Evolutionary conservation across 2,329 filamentous ascomycete species (phyloP).

Genomic region (Cladosporium oxysporum): DNA sequence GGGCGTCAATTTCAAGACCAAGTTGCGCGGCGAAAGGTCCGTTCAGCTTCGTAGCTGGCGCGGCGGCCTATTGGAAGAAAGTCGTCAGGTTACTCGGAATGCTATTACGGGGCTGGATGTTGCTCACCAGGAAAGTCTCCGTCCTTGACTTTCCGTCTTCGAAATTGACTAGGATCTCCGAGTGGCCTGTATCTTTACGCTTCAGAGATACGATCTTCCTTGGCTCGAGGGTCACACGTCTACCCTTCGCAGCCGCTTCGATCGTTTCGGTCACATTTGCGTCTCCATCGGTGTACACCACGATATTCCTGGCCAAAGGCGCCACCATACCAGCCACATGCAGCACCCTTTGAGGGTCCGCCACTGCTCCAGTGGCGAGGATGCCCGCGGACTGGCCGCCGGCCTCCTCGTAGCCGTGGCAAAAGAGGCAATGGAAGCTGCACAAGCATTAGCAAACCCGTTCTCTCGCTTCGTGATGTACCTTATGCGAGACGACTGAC

Average conservation of each 20-base stretch:
- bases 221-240: not conserved
- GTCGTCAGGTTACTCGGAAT: not conserved
- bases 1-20: slow-evolving; percentile 3
- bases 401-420: slow-evolving; percentile 61
- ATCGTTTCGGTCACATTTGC: not conserved
- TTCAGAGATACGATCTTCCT: not conserved
- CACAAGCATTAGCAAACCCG: not conserved
- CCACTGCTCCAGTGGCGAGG: slow-evolving; percentile 45
- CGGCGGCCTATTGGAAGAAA: not conserved
- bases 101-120: not conserved
- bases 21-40: slow-evolving; percentile 17
- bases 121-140: not conserved
- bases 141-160: not conserved
- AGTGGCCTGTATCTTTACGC: not conserved
- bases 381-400: slow-evolving; percentile 49
- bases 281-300: slow-evolving; percentile 16
- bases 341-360: slow-evolving; percentile 18
- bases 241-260: not conserved
- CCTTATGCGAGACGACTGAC: not conserved
- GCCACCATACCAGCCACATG: slow-evolving; percentile 19
- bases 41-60: not conserved
- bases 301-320: slow-evolving; percentile 8
- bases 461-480: not conserved
- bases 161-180: not conserved
- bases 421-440: slow-evolving; percentile 60